Percentiles rank a stretch among this genome's conserved stretches.
Evolutionary conservation across 1,284 basidiomycete genomes (phyloP).

Genomic region (Malassezia caprae): DNA sequence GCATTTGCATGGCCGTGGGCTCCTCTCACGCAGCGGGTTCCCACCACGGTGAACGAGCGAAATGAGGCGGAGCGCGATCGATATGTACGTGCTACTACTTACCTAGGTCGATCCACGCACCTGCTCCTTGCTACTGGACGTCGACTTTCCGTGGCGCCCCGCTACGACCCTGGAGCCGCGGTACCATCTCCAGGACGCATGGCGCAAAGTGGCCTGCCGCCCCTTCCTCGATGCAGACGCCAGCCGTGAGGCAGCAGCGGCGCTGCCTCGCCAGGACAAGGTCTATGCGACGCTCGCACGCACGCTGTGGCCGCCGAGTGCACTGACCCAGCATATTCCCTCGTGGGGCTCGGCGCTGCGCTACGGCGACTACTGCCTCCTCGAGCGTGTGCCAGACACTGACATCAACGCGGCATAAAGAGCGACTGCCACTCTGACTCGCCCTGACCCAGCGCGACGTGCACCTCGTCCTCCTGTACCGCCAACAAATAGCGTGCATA

Average conservation of each 20-base stretch:
- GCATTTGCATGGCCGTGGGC: constrained; percentile 35
- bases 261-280: background rate
- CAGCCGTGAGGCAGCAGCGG: constrained; percentile 18
- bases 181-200: constrained; percentile 19
- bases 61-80: constrained; percentile 69
- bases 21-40: constrained; percentile 58
- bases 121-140: constrained; percentile 43
- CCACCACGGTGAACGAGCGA: constrained; percentile 69
- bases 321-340: background rate
- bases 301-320: constrained; percentile 29
- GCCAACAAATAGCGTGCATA: constrained; percentile 33
- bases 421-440: constrained; percentile 21
- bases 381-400: constrained; percentile 3
- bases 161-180: constrained; percentile 24
- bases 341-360: constrained; percentile 8
- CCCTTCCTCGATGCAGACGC: constrained; percentile 37
- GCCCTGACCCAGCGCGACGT: constrained; percentile 27
- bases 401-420: background rate
- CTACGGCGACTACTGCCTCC: constrained; percentile 37
- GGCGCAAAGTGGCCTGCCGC: constrained; percentile 28
- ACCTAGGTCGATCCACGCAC: constrained; percentile 16
- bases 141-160: constrained; percentile 5
- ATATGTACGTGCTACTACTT: constrained; percentile 60
- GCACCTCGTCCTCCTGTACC: constrained; percentile 40
- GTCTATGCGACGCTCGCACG: constrained; percentile 23